Percentiles rank a stretch among this genome's conserved stretches.
Evolutionary conservation across 1,139 yeast genomes (phyloP).

Genomic region (Tardiomyces depauwii): DNA sequence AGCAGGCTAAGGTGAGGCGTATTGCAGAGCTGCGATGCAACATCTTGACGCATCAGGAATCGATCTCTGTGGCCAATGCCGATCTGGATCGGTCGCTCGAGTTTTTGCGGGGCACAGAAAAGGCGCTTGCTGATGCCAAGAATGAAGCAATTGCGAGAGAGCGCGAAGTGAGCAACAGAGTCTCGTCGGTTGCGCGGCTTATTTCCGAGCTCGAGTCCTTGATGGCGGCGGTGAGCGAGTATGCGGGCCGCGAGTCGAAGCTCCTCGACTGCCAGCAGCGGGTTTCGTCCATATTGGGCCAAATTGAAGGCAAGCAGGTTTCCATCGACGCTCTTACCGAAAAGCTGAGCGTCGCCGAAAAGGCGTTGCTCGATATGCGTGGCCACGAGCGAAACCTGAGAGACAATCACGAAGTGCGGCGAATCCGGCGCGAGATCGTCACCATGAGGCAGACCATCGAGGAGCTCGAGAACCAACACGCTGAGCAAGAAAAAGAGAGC

Average conservation of each 20-base stretch:
- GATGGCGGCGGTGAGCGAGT: not conserved
- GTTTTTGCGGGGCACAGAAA: constrained; percentile 19
- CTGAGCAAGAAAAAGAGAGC: constrained; percentile 49
- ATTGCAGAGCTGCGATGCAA: not conserved
- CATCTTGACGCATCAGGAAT: not conserved
- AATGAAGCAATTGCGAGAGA: not conserved
- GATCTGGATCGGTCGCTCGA: constrained; percentile 34
- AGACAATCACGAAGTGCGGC: constrained; percentile 43
- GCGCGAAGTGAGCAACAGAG: not conserved
- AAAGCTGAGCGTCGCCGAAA: constrained; percentile 22
- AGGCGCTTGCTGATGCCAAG: constrained; percentile 4
- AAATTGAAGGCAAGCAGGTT: not conserved
- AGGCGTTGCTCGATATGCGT: constrained; percentile 36
- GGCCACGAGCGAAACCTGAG: constrained; percentile 42
- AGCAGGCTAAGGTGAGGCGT: not conserved
- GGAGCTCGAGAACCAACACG: constrained; percentile 44
- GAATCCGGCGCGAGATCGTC: constrained; percentile 27
- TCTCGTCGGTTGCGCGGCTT: not conserved
- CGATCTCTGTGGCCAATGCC: not conserved
- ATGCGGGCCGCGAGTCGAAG: not conserved
- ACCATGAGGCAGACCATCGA: constrained; percentile 28
- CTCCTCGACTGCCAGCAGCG: not conserved
- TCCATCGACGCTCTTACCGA: not conserved
- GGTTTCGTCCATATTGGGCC: not conserved
- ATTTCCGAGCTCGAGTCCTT: not conserved